phyloP scores from a whole-genome alignment of 1,284 basidiomycete species.

The Thecaphora frezii region DNA sequence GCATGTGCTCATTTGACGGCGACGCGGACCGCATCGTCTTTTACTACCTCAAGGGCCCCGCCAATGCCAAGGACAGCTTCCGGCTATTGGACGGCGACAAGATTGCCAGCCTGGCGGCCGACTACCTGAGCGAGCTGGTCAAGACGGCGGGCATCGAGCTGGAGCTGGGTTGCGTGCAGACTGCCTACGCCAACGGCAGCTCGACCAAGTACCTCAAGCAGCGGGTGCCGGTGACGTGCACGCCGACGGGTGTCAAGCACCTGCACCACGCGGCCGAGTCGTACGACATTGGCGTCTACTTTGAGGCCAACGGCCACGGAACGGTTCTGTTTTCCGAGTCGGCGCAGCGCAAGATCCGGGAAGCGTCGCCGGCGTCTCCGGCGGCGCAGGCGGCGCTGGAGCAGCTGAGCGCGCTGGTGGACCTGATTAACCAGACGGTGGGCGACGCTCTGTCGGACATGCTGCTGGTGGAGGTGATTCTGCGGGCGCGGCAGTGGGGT shows the following conservation, averaged over 20 bases:
- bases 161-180: conserved; percentile 76
- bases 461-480: conserved; percentile 89
- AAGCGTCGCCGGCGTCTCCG: conserved; percentile 75
- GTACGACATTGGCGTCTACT: conserved; percentile 95
- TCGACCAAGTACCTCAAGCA: conserved; percentile 74
- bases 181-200: conserved; percentile 96
- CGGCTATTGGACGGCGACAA: conserved; percentile 97
- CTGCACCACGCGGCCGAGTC: conserved; percentile 94
- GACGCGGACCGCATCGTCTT: conserved; percentile 97
- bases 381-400: conserved; percentile 69
- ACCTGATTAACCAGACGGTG: conserved; percentile 96
- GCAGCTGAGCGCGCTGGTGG: conserved; percentile 65
- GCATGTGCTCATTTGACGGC: conserved; percentile 91
- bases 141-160: conserved; percentile 59
- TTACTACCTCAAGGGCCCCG: conserved; percentile 67
- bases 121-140: conserved; percentile 88
- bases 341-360: conserved; percentile 58
- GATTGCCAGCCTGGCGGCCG: conserved; percentile 89
- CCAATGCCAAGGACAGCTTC: conserved; percentile 73
- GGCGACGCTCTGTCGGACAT: conserved; percentile 96
- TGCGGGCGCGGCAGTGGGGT: conserved; percentile 67
- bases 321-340: conserved; percentile 84
- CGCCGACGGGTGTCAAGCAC: conserved; percentile 95
- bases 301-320: conserved; percentile 98
- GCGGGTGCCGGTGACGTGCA: conserved; percentile 88